Evolutionary conservation across 2,329 filamentous ascomycete genomes (phyloP).

Genomic region (Thelonectria blattea): DNA sequence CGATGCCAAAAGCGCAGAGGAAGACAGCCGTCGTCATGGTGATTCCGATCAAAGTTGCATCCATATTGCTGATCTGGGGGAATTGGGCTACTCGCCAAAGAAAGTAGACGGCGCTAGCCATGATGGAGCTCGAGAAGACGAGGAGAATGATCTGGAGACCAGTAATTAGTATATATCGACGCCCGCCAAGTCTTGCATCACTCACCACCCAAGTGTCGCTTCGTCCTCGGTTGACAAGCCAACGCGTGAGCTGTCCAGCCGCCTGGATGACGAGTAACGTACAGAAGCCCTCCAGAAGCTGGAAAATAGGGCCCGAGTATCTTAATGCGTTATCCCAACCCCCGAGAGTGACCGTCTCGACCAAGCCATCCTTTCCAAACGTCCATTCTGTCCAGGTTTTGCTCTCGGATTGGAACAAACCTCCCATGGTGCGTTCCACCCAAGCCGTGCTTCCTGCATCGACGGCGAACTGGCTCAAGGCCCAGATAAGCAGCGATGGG

Average conservation of each 20-base stretch:
- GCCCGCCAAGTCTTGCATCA: slow-evolving; percentile 27
- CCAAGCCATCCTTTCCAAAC: slow-evolving; percentile 82
- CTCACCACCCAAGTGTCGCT: slow-evolving; percentile 96
- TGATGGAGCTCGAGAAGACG: slow-evolving; percentile 85
- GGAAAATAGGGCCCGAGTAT: slow-evolving; percentile 94
- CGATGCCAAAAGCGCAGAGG: slow-evolving; percentile 91
- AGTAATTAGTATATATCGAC: slow-evolving; percentile 41
- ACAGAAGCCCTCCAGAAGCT: slow-evolving; percentile 95
- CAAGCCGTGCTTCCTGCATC: slow-evolving; percentile 80
- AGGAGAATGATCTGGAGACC: slow-evolving; percentile 79
- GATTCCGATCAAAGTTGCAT: slow-evolving; percentile 90
- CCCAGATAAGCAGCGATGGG: slow-evolving; percentile 89
- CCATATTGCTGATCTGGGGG: slow-evolving; percentile 88
- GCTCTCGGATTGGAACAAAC: slow-evolving; percentile 66
- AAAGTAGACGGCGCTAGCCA: slow-evolving; percentile 94
- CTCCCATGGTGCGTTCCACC: slow-evolving; percentile 80
- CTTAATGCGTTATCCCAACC: slow-evolving; percentile 87
- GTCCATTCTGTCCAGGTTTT: slow-evolving; percentile 81
- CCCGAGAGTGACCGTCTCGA: slow-evolving; percentile 81
- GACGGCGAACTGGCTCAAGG: slow-evolving; percentile 91
- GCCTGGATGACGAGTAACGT: slow-evolving; percentile 95
- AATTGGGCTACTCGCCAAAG: slow-evolving; percentile 94
- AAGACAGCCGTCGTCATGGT: slow-evolving; percentile 93
- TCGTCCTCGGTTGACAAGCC: slow-evolving; percentile 90
- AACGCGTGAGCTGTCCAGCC: slow-evolving; percentile 90